Conservation (phyloP, 352 stramenopile species). For the Pythium inflatum region DNA sequence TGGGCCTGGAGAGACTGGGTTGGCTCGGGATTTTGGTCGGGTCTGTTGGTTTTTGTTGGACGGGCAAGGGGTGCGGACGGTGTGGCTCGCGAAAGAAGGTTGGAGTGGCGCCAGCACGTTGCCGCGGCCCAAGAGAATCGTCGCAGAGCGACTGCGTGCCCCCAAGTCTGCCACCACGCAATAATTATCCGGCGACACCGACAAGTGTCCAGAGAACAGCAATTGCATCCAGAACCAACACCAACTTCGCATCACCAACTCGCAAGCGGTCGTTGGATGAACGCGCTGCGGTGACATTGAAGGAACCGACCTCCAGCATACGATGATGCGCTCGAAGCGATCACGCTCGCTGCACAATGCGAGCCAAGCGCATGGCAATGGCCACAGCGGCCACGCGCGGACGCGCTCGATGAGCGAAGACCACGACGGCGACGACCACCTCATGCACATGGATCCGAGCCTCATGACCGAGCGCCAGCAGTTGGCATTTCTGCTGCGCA, state of each 20-base stretch:
- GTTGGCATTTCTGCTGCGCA: slow-evolving; percentile 73
- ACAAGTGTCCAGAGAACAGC: slow-evolving; percentile 1
- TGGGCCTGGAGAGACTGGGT: slow-evolving; percentile 2
- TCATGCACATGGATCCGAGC: slow-evolving; percentile 52
- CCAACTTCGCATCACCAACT: background rate
- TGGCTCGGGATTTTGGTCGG: slow-evolving; percentile 5
- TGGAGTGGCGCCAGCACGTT: slow-evolving; percentile 18
- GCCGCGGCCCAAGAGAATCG: slow-evolving; percentile 7
- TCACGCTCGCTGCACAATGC: slow-evolving; percentile 19
- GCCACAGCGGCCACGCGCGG: slow-evolving; percentile 10
- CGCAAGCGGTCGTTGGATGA: slow-evolving; percentile 21
- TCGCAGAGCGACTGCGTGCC: slow-evolving; percentile 19
- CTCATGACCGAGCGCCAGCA: slow-evolving; percentile 85
- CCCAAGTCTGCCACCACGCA: slow-evolving; percentile 1
- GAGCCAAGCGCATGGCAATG: slow-evolving; percentile 15
- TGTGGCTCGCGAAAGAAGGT: slow-evolving; percentile 33
- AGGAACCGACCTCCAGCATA: too few relatives aligned
- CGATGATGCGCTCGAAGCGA: slow-evolving; percentile 35
- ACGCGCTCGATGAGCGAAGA: slow-evolving; percentile 36
- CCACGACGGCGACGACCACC: slow-evolving; percentile 33
- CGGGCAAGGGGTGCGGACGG: slow-evolving; percentile 23
- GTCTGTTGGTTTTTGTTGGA: slow-evolving; percentile 35
- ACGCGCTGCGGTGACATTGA: slow-evolving; percentile 15
- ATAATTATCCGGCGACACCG: background rate
- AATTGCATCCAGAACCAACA: background rate